These are phyloP conservation scores for Penicillium robsamsonii DNA, from an alignment of 495 filamentous ascomycete species.

Conservation along the genomic window DNA sequence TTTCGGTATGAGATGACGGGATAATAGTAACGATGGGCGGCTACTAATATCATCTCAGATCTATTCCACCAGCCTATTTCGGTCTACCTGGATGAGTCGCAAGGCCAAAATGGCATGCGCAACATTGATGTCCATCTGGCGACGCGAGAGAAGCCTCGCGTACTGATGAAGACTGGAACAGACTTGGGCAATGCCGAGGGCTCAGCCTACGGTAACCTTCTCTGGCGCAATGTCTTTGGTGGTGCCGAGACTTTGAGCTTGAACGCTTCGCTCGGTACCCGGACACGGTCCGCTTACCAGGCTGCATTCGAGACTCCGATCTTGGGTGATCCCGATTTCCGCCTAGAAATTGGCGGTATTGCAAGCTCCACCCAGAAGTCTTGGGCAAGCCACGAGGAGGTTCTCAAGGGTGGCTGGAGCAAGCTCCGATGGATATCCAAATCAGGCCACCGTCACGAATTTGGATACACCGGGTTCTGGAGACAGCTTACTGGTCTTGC, in stretches of 20 bases:
- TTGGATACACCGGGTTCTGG: slow-evolving; percentile 80
- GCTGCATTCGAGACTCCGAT: slow-evolving; percentile 79
- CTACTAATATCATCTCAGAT: slow-evolving; percentile 49
- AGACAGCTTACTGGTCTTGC: slow-evolving; percentile 79
- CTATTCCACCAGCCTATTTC: slow-evolving; percentile 84
- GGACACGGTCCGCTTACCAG: slow-evolving; percentile 85
- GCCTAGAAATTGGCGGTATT: slow-evolving; percentile 70
- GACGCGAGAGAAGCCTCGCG: slow-evolving; percentile 72
- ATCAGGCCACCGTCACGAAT: slow-evolving; percentile 64
- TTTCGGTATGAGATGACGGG: slow-evolving; percentile 61
- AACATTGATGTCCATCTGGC: slow-evolving; percentile 76
- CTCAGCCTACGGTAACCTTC: slow-evolving; percentile 79
- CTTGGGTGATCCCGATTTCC: slow-evolving; percentile 74
- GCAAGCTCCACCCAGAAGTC: slow-evolving; percentile 79
- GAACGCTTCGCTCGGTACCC: slow-evolving; percentile 81
- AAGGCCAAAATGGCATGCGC: slow-evolving; percentile 54
- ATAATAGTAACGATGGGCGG: background rate
- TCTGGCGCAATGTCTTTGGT: slow-evolving; percentile 89
- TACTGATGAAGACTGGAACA: slow-evolving; percentile 86
- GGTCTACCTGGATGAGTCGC: slow-evolving; percentile 72
- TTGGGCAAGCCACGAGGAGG: slow-evolving; percentile 92
- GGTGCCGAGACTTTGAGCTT: slow-evolving; percentile 86
- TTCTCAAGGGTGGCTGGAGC: slow-evolving; percentile 72
- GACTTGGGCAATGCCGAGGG: slow-evolving; percentile 90
- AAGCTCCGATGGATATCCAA: slow-evolving; percentile 68